Conservation (phyloP, 2,329 filamentous ascomycete genomes). For the Nigrograna mackinnonii region DNA sequence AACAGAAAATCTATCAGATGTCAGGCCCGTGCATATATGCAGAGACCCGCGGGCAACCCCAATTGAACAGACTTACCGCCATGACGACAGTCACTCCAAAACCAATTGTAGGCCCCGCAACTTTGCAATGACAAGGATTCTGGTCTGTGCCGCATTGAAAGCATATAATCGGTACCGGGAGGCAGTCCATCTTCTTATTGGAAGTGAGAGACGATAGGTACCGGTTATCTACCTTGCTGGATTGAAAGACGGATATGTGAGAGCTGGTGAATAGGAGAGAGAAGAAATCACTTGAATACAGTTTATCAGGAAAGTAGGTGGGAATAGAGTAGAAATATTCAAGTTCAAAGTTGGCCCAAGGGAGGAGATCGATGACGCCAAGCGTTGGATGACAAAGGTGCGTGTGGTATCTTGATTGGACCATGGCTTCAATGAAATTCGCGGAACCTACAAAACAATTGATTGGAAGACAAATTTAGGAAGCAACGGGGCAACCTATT, state of each 20-base stretch:
- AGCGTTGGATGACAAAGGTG: no score
- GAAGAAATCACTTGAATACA: not conserved
- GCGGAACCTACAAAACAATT: no score
- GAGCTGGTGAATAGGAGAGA: not conserved
- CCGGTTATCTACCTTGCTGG: no score
- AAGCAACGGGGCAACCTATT: no score
- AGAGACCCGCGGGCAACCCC: not conserved
- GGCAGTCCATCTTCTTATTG: constrained; percentile 32
- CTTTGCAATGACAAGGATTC: constrained; percentile 61
- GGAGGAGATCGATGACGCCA: no score
- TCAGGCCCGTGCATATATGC: constrained; percentile 10
- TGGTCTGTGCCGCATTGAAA: constrained; percentile 60
- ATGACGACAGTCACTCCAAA: constrained; percentile 53
- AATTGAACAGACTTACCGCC: constrained; percentile 45
- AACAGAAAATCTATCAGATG: constrained; percentile 52
- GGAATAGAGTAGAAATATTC: no score
- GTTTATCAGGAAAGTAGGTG: not conserved
- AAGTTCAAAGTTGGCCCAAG: no score
- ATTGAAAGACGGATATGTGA: no score
- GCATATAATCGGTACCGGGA: constrained; percentile 56
- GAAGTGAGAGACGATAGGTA: no score
- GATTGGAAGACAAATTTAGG: no score
- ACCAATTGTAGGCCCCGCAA: constrained; percentile 59
- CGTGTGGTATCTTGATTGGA: no score
- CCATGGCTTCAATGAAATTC: no score